Base-by-base conservation (phyloP, 768 basidiomycete genomes). In the Hygrocybe punicea region DNA sequence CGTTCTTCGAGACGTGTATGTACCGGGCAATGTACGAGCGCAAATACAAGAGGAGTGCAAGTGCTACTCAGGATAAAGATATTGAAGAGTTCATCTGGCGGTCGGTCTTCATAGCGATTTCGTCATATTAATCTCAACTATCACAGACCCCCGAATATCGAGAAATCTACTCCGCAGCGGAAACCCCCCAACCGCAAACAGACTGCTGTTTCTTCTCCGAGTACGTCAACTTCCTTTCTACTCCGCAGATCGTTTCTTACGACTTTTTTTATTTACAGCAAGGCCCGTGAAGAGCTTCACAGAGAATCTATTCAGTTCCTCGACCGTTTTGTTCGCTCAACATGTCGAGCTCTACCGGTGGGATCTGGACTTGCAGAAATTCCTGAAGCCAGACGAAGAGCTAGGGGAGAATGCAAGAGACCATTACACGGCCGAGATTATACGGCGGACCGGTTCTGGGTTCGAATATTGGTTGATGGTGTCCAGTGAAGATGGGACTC, bases 21-120 rank as follows among this genome's bases (percentile, higher is more conserved):
- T 91, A 96, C 64, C 85, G 91, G 25, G 96, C 96, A 57, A 93
- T 98, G 86, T 98, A 88, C 71, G 97, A 99, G 68, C 84, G 94
- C 73, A 95, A 94, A 76, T 87, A 89, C 76, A 86, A 79, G 63
- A 76, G 63, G 51, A 84, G 82, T 62, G 89, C 91, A 10, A 86
- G 91, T 54, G 81, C 78, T 58, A 81, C 86, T 16, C 71, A 69
- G 29, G 88, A 92, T 63, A 71, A 77, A 1, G 85, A 89, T 33
- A 75, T 98, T 35, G 82, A 87, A 33, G 83, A 91, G 65, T 91
- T 98, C 65, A 83, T 89, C 19, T 89, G 86, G 82, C 80, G 80
- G 90, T 93, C 63, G 71, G 89, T 81, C 21, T 29, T 19, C 11
- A 6, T 9, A 14, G 17, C 24, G 16, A 35, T 29, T 13, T 29